phyloP scores from a whole-genome alignment of 257 asterid genomes.

The Gentiana straminea region DNA sequence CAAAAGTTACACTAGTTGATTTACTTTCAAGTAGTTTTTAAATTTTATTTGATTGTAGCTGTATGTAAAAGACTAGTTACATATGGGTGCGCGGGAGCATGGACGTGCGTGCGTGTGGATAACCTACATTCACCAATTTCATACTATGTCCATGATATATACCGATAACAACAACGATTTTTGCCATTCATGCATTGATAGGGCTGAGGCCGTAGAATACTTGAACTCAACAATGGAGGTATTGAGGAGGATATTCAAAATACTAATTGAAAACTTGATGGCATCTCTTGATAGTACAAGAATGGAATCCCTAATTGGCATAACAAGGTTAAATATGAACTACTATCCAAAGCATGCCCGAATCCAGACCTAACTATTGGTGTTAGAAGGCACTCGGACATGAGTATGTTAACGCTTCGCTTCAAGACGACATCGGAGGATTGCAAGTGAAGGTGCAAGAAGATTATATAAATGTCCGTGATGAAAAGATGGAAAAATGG shows the following conservation, averaged over 20 bases:
- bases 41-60: no score
- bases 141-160: no score
- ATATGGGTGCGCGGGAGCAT: no score
- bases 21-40: no score
- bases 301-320: constrained; percentile 16
- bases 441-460: constrained; percentile 28
- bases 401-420: constrained; percentile 29
- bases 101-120: no score
- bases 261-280: constrained; percentile 16
- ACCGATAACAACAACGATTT: not conserved
- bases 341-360: constrained; percentile 27
- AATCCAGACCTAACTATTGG: constrained; percentile 33
- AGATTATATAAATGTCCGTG: not conserved
- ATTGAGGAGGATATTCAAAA: constrained; percentile 18
- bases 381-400: constrained; percentile 27
- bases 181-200: not conserved
- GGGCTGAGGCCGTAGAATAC: constrained; percentile 22
- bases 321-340: constrained; percentile 31
- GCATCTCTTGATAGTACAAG: constrained; percentile 15
- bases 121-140: no score
- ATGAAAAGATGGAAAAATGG: constrained; percentile 16
- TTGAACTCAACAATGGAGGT: constrained; percentile 21
- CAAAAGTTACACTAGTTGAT: no score
- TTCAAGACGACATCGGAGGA: constrained; percentile 40
- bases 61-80: no score